Percentiles rank a stretch among this genome's conserved stretches.
These are phyloP conservation scores for Pseudogymnoascus sp. DNA, from an alignment of 2,329 filamentous ascomycete species.

Conservation along the genomic window DNA sequence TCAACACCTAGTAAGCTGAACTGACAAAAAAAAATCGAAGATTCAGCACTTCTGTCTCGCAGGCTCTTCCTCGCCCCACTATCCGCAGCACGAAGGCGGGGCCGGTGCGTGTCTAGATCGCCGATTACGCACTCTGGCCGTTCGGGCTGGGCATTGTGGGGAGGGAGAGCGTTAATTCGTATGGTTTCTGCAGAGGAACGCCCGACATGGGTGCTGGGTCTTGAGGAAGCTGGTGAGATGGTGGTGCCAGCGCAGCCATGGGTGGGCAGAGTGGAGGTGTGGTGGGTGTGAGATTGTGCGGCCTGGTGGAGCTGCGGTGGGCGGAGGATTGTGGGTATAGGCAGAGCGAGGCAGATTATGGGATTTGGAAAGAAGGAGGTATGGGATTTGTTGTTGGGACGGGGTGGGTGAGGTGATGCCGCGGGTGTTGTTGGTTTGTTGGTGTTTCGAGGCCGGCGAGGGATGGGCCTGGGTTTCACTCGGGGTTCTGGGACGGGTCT, in stretches of 20 bases:
- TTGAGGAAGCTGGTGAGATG: not conserved
- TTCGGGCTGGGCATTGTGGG: not conserved
- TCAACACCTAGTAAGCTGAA: not conserved
- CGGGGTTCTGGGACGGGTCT: not conserved
- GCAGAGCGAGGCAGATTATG: not conserved
- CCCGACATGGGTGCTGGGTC: not conserved
- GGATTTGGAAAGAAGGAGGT: not conserved
- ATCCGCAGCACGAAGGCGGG: not conserved
- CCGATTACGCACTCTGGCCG: not conserved
- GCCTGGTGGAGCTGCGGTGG: not conserved
- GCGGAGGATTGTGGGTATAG: not conserved
- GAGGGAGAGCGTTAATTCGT: not conserved
- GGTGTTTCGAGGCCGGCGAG: not conserved
- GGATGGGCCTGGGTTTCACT: not conserved
- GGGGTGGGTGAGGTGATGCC: not conserved
- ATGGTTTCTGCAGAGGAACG: not conserved
- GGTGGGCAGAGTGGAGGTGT: not conserved
- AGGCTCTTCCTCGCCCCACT: not conserved
- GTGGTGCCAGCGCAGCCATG: not conserved
- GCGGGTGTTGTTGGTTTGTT: constrained; percentile 2
- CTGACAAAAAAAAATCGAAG: not conserved
- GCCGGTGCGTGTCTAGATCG: not conserved
- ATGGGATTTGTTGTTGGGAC: not conserved
- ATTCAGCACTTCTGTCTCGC: not conserved
- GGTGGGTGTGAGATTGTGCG: not conserved